phyloP scores from a whole-genome alignment of 2,329 filamentous ascomycete species.

The Venturia pyrina region DNA sequence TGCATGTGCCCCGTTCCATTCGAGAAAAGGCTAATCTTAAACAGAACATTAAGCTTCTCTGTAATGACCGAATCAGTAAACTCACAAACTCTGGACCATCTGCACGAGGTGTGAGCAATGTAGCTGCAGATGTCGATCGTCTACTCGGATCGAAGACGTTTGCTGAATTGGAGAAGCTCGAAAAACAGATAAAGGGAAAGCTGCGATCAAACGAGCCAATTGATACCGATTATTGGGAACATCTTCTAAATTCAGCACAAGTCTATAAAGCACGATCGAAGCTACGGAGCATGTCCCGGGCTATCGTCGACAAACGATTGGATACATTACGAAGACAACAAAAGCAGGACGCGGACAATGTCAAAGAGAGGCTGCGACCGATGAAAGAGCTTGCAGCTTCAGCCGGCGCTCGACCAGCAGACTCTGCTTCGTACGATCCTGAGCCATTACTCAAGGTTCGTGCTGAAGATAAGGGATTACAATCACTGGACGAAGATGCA shows the following conservation, averaged over 20 bases:
- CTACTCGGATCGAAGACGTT: constrained; percentile 77
- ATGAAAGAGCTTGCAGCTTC: constrained; percentile 23
- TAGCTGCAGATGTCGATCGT: constrained; percentile 78
- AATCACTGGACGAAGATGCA: constrained; percentile 46
- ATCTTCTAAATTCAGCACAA: constrained; percentile 71
- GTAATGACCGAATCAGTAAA: constrained; percentile 62
- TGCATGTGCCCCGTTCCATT: not conserved
- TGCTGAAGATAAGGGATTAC: constrained; percentile 51
- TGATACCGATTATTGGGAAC: constrained; percentile 96
- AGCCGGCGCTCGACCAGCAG: not conserved
- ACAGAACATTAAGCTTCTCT: constrained; percentile 73
- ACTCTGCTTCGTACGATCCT: constrained; percentile 37
- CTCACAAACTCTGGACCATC: constrained; percentile 51
- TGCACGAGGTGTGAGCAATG: constrained; percentile 67
- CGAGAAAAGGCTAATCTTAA: constrained; percentile 15
- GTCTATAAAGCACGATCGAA: constrained; percentile 90
- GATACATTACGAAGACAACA: constrained; percentile 57
- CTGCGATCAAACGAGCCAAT: constrained; percentile 82
- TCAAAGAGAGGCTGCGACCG: constrained; percentile 38
- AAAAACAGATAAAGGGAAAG: constrained; percentile 79
- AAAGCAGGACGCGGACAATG: constrained; percentile 51
- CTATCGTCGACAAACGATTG: constrained; percentile 60
- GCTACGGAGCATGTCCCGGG: constrained; percentile 66
- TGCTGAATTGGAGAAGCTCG: constrained; percentile 75
- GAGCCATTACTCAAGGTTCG: constrained; percentile 56